These are phyloP conservation scores for Diplotaxis tenuifolia DNA, from an alignment of 345 rosid species.

Conservation along the genomic window DNA sequence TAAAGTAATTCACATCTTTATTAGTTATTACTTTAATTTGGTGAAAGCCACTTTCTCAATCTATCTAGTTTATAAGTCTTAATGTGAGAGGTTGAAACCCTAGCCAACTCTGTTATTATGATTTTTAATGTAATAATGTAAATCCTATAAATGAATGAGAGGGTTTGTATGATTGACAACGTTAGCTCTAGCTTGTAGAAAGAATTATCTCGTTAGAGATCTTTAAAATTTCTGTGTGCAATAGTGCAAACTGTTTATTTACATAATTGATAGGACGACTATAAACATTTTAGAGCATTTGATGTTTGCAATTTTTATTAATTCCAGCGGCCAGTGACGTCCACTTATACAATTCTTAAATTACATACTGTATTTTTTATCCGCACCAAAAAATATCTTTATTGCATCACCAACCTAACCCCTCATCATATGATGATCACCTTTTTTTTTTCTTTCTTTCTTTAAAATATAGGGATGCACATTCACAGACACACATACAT, in stretches of 20 bases:
- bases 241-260: too few species aligned
- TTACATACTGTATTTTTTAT: constrained; percentile 8
- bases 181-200: too few species aligned
- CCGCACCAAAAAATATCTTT: constrained; percentile 34
- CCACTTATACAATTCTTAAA: constrained; percentile 13
- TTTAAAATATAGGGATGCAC: constrained; percentile 22
- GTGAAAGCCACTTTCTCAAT: constrained; percentile 31
- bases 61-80: constrained; percentile 14
- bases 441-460: constrained; percentile 22
- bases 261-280: too few species aligned
- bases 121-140: neutral
- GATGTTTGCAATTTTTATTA: too few species aligned
- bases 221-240: neutral
- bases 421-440: constrained; percentile 39
- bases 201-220: neutral
- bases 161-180: too few species aligned
- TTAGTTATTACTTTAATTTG: constrained; percentile 31
- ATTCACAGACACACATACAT: neutral
- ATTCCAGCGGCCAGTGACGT: constrained; percentile 35
- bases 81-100: constrained; percentile 25
- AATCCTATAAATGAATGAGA: neutral
- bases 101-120: constrained; percentile 18
- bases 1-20: constrained; percentile 28
- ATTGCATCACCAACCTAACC: constrained; percentile 46
- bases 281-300: too few species aligned